phyloP scores from a whole-genome alignment of 768 basidiomycete genomes.

The Naganishia friedmannii region DNA sequence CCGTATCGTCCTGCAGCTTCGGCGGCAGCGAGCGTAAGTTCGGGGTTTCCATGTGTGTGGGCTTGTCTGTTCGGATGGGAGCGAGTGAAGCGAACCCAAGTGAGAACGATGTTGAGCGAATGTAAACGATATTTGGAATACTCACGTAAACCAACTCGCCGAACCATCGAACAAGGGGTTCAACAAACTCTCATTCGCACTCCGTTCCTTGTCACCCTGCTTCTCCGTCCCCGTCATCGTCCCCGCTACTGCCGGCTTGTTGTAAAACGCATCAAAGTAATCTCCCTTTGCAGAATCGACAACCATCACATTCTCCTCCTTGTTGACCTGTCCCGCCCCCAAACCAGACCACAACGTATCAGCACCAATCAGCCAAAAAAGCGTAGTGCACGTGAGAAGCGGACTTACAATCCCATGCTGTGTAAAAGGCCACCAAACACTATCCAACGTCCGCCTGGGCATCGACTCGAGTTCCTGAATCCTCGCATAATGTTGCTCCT shows the following conservation, averaged over 20 bases:
- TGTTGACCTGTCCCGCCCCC: conserved; percentile 56
- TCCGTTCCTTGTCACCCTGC: background rate
- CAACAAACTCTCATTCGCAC: conserved; percentile 48
- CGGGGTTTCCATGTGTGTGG: conserved; percentile 74
- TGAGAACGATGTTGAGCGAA: too few species aligned
- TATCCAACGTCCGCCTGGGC: conserved; percentile 70
- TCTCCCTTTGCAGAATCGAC: conserved; percentile 88
- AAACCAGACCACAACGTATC: conserved; percentile 43
- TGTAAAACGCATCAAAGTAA: conserved; percentile 70
- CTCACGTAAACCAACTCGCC: conserved; percentile 88
- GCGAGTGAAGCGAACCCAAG: background rate
- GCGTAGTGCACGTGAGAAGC: background rate
- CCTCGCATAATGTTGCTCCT: conserved; percentile 63
- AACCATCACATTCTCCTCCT: conserved; percentile 72
- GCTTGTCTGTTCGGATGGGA: conserved; percentile 61
- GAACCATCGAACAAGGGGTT: conserved; percentile 79
- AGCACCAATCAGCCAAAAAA: too few species aligned
- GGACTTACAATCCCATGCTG: conserved; percentile 63
- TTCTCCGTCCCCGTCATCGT: too few species aligned
- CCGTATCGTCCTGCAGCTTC: conserved; percentile 88
- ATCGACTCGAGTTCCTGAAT: conserved; percentile 73
- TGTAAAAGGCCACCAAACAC: conserved; percentile 96
- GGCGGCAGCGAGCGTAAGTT: conserved; percentile 80
- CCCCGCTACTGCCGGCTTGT: background rate
- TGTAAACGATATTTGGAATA: background rate